Evolutionary conservation across 345 rosid species (phyloP), one percentile per base, ranked within the genome.

Genomic region (Gossypium mustelinum): DNA sequence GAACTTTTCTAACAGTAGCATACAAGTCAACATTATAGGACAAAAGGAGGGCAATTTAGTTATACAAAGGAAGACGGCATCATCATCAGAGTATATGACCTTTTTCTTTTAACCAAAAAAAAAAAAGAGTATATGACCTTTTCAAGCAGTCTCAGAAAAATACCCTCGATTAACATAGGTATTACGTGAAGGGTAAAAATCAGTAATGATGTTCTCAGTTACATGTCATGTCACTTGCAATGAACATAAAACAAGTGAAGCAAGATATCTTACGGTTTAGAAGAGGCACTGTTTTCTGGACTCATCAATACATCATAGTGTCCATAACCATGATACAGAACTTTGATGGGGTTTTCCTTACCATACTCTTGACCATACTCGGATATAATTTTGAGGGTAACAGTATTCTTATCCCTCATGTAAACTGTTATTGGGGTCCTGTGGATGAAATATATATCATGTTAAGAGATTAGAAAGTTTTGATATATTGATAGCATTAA

Each of bases 321-420:
- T 63, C 94, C 92, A 62, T 84, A 82, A 3, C 90, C 89, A 72
- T 84, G 78, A 76, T 90, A 90, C 73, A 88, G 79, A 45, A 90
- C 90, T 55, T 84, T 80, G 9, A 88, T 73, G 11, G 94, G 89
- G 77, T 84, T 79, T 58, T 84, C 90, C 58, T 43, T 77, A 20
- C 86, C 87, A 59, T 90, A 88, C 70, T 86, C 88, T 75, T 74
- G 89, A 63, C 94, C 94, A 65, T 90, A 90, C 78, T 88, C 88
- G 1, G 92, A 88, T 69, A 90, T 82, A 48, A 77, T 73, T 79
- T 84, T 88, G 56, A 82, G 88, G 73, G 54, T 55, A 70, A 79
- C 73, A 3, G 79, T 60, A 51, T 68, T 79, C 73, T 70, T 85
- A 2, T 84, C 90, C 68, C 70, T 48, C 92, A 90, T 90, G 74